These are phyloP conservation scores for Nakazawaea ishiwadae DNA, from an alignment of 805 yeast species.

Conservation along the genomic window DNA sequence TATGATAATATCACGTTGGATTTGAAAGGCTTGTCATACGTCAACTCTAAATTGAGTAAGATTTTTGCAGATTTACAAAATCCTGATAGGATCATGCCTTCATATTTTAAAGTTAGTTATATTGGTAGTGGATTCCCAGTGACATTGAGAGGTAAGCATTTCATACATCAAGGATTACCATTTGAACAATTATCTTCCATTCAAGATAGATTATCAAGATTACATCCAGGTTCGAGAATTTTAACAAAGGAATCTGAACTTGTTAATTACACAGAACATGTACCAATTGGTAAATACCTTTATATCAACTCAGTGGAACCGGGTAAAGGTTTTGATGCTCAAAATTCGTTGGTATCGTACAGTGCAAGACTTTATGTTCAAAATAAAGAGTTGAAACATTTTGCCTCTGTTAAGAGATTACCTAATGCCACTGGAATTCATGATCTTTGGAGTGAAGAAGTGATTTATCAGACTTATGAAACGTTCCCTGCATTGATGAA, in stretches of 20 bases:
- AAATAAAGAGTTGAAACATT: slow-evolving; percentile 65
- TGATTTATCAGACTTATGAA: slow-evolving; percentile 66
- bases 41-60: slow-evolving; percentile 61
- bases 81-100: slow-evolving; percentile 68
- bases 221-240: slow-evolving; percentile 80
- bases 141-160: slow-evolving; percentile 68
- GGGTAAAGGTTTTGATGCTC: slow-evolving; percentile 44
- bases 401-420: slow-evolving; percentile 63
- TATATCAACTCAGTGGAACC: slow-evolving; percentile 74
- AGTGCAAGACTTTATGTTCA: slow-evolving; percentile 73
- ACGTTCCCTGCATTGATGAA: slow-evolving; percentile 88
- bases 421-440: slow-evolving; percentile 69
- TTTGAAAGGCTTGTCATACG: slow-evolving; percentile 67
- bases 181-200: slow-evolving; percentile 85
- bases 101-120: slow-evolving; percentile 74
- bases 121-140: slow-evolving; percentile 83
- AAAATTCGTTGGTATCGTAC: slow-evolving; percentile 41
- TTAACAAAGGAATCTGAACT: slow-evolving; percentile 55
- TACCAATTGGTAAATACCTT: slow-evolving; percentile 68
- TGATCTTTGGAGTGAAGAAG: slow-evolving; percentile 87
- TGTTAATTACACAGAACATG: slow-evolving; percentile 37
- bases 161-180: slow-evolving; percentile 81
- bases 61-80: slow-evolving; percentile 64
- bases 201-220: slow-evolving; percentile 65
- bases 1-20: slow-evolving; percentile 73